Conservation (phyloP, 2,329 filamentous ascomycete genomes). For the Xylogone sp. region DNA sequence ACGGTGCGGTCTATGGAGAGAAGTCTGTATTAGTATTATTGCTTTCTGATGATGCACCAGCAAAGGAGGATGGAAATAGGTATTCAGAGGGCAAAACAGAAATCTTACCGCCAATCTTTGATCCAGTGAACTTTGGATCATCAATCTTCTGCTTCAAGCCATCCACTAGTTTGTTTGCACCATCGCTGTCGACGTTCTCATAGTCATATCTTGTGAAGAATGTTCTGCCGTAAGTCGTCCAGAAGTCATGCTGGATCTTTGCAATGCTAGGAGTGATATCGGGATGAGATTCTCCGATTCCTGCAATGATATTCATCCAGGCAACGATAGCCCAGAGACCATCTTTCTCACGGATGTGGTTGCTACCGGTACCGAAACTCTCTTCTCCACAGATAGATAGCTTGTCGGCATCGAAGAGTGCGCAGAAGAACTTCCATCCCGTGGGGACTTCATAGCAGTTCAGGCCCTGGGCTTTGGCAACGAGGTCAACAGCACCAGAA, state of each 20-base stretch:
- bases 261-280: constrained; percentile 85
- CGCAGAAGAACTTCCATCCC: constrained; percentile 99
- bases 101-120: constrained; percentile 64
- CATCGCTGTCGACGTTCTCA: constrained; percentile 88
- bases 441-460: constrained; percentile 95
- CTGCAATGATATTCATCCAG: constrained; percentile 98
- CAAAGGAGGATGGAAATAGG: constrained; percentile 18
- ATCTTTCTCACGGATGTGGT: constrained; percentile 99
- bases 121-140: constrained; percentile 72
- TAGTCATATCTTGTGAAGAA: constrained; percentile 99
- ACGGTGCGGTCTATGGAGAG: constrained; percentile 67
- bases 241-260: constrained; percentile 96
- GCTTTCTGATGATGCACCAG: neutral
- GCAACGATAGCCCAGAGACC: constrained; percentile 96
- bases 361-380: constrained; percentile 95
- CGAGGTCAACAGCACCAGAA: constrained; percentile 89
- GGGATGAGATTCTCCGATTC: constrained; percentile 77
- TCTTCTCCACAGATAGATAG: constrained; percentile 98
- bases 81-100: constrained; percentile 1
- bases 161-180: constrained; percentile 84
- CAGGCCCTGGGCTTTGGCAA: constrained; percentile 90
- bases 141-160: constrained; percentile 77
- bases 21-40: constrained; percentile 5
- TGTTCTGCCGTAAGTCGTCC: constrained; percentile 90
- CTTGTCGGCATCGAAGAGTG: constrained; percentile 89